Percentiles rank a stretch among this genome's conserved stretches.
Evolutionary conservation across 2,329 filamentous ascomycete species (phyloP).

Genomic region (Emydomyces testavorans): DNA sequence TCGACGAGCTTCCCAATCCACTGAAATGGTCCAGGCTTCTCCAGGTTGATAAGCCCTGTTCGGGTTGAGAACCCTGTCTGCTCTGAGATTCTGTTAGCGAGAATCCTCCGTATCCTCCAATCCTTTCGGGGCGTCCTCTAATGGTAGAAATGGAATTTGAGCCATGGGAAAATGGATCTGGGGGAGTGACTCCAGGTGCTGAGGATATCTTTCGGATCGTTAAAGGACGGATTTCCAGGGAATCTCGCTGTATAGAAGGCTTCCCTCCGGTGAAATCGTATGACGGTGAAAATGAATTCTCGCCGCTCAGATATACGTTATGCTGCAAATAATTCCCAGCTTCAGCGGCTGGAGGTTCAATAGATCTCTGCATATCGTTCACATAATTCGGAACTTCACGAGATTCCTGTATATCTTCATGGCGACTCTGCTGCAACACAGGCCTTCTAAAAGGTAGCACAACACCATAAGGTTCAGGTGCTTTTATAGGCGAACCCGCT

Average conservation of each 20-base stretch:
- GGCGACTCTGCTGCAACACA: not conserved
- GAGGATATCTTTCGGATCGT: conserved; percentile 2
- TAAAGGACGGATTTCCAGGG: not conserved
- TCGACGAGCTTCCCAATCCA: not conserved
- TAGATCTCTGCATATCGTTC: not conserved
- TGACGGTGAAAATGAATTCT: not conserved
- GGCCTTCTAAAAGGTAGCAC: not conserved
- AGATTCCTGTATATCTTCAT: not conserved
- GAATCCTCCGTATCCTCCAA: conserved; percentile 8
- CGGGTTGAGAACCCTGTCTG: not conserved
- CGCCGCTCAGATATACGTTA: not conserved
- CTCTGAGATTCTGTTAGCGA: not conserved
- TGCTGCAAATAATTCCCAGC: not conserved
- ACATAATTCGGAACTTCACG: not conserved
- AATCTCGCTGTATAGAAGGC: not conserved
- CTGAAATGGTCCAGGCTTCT: not conserved
- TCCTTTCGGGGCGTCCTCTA: not conserved
- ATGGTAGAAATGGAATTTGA: not conserved
- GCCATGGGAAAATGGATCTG: not conserved
- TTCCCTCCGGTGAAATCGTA: not conserved
- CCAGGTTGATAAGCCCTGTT: not conserved
- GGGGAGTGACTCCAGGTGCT: not conserved
- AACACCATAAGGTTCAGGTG: too few relatives aligned
- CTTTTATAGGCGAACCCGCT: not conserved
- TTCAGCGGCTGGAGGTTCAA: not conserved